Conservation (phyloP, 371 early-diverging fungal species). For the Apophysomyces variabilis region DNA sequence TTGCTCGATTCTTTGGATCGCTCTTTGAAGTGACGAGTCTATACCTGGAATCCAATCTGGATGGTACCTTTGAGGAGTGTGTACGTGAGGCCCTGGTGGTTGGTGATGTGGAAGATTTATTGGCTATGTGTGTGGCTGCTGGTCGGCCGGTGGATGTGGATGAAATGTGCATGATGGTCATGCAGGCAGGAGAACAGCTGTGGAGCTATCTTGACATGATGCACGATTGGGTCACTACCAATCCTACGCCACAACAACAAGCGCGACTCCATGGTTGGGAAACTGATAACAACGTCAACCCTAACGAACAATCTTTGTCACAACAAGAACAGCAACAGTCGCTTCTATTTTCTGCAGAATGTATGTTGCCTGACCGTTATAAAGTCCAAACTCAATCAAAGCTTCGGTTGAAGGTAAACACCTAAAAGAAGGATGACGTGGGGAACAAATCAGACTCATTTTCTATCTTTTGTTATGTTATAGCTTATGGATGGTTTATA, state of each 20-base stretch:
- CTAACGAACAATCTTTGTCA: background rate
- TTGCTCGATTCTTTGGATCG: slow-evolving; percentile 49
- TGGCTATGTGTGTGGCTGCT: slow-evolving; percentile 46
- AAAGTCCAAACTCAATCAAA: slow-evolving; percentile 36
- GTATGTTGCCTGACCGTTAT: slow-evolving; percentile 52
- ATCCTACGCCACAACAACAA: slow-evolving; percentile 43
- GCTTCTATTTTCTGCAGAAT: slow-evolving; percentile 39
- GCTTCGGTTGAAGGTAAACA: slow-evolving; percentile 41
- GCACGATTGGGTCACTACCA: slow-evolving; percentile 33
- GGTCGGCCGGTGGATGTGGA: slow-evolving; percentile 44
- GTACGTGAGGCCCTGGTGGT: slow-evolving; percentile 47
- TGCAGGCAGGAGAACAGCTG: slow-evolving; percentile 47
- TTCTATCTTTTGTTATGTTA: background rate
- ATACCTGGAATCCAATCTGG: slow-evolving; percentile 49
- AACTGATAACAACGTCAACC: slow-evolving; percentile 9
- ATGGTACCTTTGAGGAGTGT: slow-evolving; percentile 56
- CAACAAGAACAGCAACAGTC: background rate
- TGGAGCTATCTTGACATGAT: slow-evolving; percentile 43
- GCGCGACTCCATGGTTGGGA: slow-evolving; percentile 21
- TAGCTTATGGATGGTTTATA: slow-evolving; percentile 42
- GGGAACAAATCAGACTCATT: background rate
- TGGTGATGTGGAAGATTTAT: slow-evolving; percentile 45
- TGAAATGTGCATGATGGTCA: slow-evolving; percentile 49
- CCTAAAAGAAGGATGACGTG: background rate
- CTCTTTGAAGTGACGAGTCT: slow-evolving; percentile 50